Percentiles rank a stretch among this genome's conserved stretches.
phyloP scores from a whole-genome alignment of 2,329 filamentous ascomycete genomes.

The Aureobasidium sp. region DNA sequence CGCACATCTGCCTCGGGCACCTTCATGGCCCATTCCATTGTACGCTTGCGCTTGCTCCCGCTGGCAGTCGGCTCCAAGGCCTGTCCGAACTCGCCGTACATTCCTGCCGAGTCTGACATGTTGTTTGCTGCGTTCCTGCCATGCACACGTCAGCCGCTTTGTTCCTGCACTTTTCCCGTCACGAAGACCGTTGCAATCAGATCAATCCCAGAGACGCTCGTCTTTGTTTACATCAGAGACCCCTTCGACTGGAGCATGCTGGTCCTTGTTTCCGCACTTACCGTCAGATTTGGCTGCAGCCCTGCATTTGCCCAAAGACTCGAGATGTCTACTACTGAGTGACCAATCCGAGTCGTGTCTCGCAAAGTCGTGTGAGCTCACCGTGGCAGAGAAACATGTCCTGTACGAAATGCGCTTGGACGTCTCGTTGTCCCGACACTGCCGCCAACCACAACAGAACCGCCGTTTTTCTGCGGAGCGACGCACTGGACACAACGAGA shows the following conservation, averaged over 20 bases:
- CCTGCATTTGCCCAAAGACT: background rate
- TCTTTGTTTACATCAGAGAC: background rate
- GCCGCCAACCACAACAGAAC: conserved; percentile 5
- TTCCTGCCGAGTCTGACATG: conserved; percentile 2
- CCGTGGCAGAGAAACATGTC: background rate
- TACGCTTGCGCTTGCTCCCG: conserved; percentile 10
- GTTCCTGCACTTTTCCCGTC: background rate
- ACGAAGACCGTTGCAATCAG: background rate
- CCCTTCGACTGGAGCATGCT: background rate
- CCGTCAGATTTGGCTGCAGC: background rate
- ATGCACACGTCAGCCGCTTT: background rate
- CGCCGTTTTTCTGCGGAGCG: background rate
- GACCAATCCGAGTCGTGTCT: background rate
- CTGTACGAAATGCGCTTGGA: background rate
- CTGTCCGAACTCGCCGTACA: conserved; percentile 8
- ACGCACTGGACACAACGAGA: background rate
- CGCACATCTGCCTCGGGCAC: conserved; percentile 8
- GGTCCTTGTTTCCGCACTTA: background rate
- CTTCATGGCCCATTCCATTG: conserved; percentile 7
- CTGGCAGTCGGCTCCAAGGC: background rate
- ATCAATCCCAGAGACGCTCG: background rate
- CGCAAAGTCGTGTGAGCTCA: background rate
- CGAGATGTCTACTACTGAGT: background rate
- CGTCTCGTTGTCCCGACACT: conserved; percentile 3
- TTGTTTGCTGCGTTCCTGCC: background rate